These are phyloP conservation scores for Cavenderia fasciculata DNA, from an alignment of 78 protist genomes.

Conservation along the genomic window DNA sequence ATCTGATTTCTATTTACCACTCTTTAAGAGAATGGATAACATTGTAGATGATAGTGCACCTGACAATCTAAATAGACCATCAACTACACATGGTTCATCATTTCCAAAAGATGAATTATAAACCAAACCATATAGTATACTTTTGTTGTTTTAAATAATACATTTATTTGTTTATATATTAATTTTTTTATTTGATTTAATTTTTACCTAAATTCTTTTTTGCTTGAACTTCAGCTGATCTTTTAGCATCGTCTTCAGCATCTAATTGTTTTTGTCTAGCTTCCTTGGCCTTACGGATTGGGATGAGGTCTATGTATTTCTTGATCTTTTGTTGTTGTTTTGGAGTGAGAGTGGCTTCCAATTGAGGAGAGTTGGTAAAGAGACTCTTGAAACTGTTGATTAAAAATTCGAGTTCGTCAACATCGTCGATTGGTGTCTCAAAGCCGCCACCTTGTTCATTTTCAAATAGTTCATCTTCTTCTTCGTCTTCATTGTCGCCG, in stretches of 20 bases:
- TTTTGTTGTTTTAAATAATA: too few species aligned
- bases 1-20: too few species aligned
- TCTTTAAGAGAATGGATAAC: too few species aligned
- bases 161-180: too few species aligned
- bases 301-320: conserved; percentile 4
- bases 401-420: conserved; percentile 62
- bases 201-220: too few species aligned
- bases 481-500: not conserved
- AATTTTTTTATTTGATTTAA: too few species aligned
- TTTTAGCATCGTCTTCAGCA: conserved; percentile 12
- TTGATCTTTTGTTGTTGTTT: conserved; percentile 4
- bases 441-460: conserved; percentile 28
- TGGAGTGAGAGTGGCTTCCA: not conserved
- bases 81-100: too few species aligned
- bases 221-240: too few species aligned
- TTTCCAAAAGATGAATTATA: too few species aligned
- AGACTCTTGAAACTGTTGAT: not conserved
- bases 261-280: not conserved
- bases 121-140: too few species aligned
- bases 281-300: conserved; percentile 33
- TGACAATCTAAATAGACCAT: too few species aligned
- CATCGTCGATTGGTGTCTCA: conserved; percentile 73
- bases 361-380: conserved; percentile 20
- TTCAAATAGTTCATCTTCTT: conserved; percentile 57
- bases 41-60: too few species aligned